Evolutionary conservation across 768 basidiomycete species (phyloP), one percentile per base, ranked within the genome.

Genomic region (Inosperma sp.): DNA sequence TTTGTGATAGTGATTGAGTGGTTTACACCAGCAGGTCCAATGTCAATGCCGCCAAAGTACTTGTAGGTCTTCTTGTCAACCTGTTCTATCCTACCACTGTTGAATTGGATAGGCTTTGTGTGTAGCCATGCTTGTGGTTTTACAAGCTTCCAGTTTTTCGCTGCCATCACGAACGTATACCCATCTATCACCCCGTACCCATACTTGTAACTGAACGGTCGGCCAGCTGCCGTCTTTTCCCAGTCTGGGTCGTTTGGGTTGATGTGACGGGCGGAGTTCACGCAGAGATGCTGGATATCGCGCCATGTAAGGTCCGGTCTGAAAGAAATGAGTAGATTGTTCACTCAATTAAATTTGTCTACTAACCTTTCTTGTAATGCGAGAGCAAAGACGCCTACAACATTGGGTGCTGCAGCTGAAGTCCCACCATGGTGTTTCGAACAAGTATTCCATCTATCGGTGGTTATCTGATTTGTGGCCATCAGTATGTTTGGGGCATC

Each of bases 221-320:
- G 75, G 0, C 89, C 89, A 2, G 70, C 66, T 5, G 86, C 80
- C 0, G 88, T 96, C 47, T 63, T 73, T 61, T 93, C 87, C 95
- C 95, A 99, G 63, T 95, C 94, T 4, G 90, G 88, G 63, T 97
- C 95, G 2, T 87, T 81, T 1, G 82, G 78, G 64, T 94, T 96
- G 67, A 98, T 80, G 54, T 76, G 72, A 9, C 83, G 77, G 1
- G 87, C 87, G 0, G 82, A 87, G 49, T 77, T 75, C 26, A 96
- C 81, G 52, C 84, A 83, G 19, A 98, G 76, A 62, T 98, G 83
- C 62, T 99, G 95, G 33, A 97, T 74, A 62, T 99, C 95, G 37
- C 95, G 83, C 95, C 95, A 99, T 21, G 89, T 86, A n/a, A 99
- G 78, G 45, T 98, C 93, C 27, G 95, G 93, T 17, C 93, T 88